Percentiles rank a stretch among this genome's conserved stretches.
phyloP scores from a whole-genome alignment of 768 basidiomycete species.

The Favolaschia claudopus region DNA sequence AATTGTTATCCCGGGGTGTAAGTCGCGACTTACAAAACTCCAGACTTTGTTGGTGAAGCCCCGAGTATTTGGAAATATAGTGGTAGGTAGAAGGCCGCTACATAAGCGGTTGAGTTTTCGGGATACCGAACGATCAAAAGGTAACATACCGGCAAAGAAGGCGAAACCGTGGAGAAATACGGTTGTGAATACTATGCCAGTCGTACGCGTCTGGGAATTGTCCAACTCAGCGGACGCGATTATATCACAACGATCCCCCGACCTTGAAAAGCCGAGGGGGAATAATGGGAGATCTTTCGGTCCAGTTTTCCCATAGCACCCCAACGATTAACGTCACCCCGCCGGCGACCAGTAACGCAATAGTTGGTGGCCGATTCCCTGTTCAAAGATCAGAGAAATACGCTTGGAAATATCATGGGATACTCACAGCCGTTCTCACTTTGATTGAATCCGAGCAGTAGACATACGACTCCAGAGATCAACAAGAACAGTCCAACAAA shows the following conservation, averaged over 20 bases:
- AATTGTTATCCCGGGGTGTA: neutral
- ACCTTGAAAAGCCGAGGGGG: slow-evolving; percentile 81
- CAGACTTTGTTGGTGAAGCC: slow-evolving; percentile 73
- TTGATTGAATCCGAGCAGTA: slow-evolving; percentile 77
- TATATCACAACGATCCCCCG: slow-evolving; percentile 15
- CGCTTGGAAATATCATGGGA: slow-evolving; percentile 24
- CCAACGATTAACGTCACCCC: slow-evolving; percentile 56
- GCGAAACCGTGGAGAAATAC: slow-evolving; percentile 68
- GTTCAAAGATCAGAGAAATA: neutral
- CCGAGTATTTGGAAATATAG: slow-evolving; percentile 84
- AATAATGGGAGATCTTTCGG: slow-evolving; percentile 71
- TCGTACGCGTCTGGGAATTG: slow-evolving; percentile 70
- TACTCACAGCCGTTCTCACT: slow-evolving; percentile 66
- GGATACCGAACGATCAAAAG: neutral
- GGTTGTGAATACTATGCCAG: slow-evolving; percentile 62
- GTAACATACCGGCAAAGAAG: slow-evolving; percentile 60
- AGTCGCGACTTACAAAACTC: slow-evolving; percentile 58
- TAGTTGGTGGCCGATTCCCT: slow-evolving; percentile 69
- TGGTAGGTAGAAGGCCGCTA: slow-evolving; percentile 75
- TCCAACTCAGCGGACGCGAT: neutral
- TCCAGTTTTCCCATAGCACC: slow-evolving; percentile 65
- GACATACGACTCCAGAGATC: slow-evolving; percentile 65
- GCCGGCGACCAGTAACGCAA: slow-evolving; percentile 69
- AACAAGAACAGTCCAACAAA: slow-evolving; percentile 72
- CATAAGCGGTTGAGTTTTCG: neutral